Evolutionary conservation across 2,329 filamentous ascomycete genomes (phyloP), one percentile per base, ranked within the genome.

Genomic region (Ophiostoma novo-ulmi): DNA sequence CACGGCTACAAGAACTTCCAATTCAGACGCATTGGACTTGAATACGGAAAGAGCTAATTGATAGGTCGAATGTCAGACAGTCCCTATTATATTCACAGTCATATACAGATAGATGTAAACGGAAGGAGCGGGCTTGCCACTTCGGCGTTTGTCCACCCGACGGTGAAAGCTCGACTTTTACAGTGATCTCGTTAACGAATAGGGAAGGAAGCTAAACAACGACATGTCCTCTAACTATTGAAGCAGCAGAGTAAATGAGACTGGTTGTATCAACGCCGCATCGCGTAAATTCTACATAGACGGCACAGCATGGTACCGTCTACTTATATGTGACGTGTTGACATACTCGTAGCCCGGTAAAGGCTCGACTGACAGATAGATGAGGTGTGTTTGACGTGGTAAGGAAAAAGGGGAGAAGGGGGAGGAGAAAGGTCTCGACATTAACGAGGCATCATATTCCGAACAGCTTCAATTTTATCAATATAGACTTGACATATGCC

Each of bases 1-100:
- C 48, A 55, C 52, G 52, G 52, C 48, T n/a, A 20, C 48, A 55
- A 55, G 48, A n/a, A 55, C n/a, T 55, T 55, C 39, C 26, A 26
- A 26, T 17, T 44, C 13, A 44, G 5, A 44, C 14, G 14, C 44
- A n/a, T 48, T 5, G 44, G 41, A 55, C 1, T 26, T 6, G 20
- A 55, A 55, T 58, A 31, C 52, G 22, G 52, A 58, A 58, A 8
- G 52, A 58, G 52, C 52, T 58, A 26, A 48, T 20, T 48, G 14
- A 17, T 48, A n/a, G 44, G 44, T 17, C 44, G 41, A 48, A 7
- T 48, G 5, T 20, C 20, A 6, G 41, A 8, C 38, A 39, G 38
- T 39, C 4, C 36, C 3, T 17, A 44, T 20, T 20, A 17, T 44
- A 20, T n/a, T n/a, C 20, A 5, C 44, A 48, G 17, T 6, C 44